Conservation (phyloP, 345 rosid genomes). For the Ceriops tagal region DNA sequence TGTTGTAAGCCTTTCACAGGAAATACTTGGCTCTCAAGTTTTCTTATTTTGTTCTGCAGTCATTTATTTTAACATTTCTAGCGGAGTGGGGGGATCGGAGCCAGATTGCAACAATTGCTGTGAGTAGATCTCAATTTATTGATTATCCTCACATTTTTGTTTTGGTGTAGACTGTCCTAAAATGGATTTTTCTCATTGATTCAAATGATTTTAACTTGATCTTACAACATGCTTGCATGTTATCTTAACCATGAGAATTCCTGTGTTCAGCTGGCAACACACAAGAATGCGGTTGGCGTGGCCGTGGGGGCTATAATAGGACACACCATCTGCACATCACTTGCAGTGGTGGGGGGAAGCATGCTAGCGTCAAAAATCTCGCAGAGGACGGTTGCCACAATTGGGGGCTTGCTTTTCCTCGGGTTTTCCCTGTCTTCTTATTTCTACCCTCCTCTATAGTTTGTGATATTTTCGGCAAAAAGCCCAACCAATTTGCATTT, state of each 20-base stretch:
- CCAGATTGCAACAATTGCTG: slow-evolving; percentile 99
- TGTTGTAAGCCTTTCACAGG: background rate
- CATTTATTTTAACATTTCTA: slow-evolving; percentile 85
- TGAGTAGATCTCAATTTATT: slow-evolving; percentile 38
- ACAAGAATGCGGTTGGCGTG: slow-evolving; percentile 90
- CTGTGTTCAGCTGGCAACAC: slow-evolving; percentile 82
- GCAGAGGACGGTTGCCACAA: slow-evolving; percentile 81
- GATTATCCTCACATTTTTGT: too few relatives aligned
- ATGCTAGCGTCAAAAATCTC: slow-evolving; percentile 95
- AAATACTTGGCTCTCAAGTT: background rate
- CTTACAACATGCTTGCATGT: background rate
- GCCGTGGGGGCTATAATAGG: slow-evolving; percentile 87
- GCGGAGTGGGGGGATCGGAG: slow-evolving; percentile 99
- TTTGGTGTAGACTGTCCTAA: too few relatives aligned
- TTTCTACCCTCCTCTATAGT: slow-evolving; percentile 87
- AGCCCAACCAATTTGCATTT: slow-evolving; percentile 7
- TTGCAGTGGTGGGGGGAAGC: slow-evolving; percentile 98
- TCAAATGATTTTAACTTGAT: background rate
- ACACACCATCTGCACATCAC: slow-evolving; percentile 81
- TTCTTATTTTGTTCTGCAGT: slow-evolving; percentile 39
- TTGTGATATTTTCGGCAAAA: slow-evolving; percentile 16
- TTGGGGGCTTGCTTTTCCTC: slow-evolving; percentile 95
- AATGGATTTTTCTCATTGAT: too few relatives aligned
- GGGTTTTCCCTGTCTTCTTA: slow-evolving; percentile 87
- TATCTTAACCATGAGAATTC: background rate